Evolutionary conservation across 1,284 basidiomycete genomes (phyloP), one percentile per base, ranked within the genome.

Genomic region (Gomphus bonarii): DNA sequence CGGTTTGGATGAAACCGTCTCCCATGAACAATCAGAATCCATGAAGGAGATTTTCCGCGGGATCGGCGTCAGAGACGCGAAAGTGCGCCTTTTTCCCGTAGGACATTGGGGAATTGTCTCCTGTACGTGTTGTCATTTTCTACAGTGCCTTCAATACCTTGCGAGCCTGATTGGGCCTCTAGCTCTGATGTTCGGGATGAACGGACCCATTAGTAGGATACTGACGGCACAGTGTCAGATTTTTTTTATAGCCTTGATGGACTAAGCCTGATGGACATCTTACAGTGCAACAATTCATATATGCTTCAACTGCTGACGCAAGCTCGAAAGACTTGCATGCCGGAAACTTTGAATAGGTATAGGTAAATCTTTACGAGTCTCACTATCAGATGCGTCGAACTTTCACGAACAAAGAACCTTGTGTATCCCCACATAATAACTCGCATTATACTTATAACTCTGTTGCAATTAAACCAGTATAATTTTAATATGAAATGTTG

Each of bases 21-120:
- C 40, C n/a, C 54, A 59, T 47, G 48, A 43, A 31, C 58, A 59
- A 28, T 56, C 54, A 18, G 58, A 59, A 38, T 46, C 40, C 9
- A 59, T 55, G 55, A 59, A 59, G 38, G 58, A 59, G 46, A 25
- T 59, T 6, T 46, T 59, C 11, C 58, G 55, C 40, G 58, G 58
- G 5, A 50, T 59, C 14, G 54, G 58, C 9, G 28, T 56, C 16
- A 42, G 11, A 28, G 48, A 59, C 16, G 48, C 46, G 28, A 33
- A 38, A 51, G 54, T 59, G 9, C 55, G 54, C 28, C n/a, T 59
- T 7, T 59, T 50, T 40, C 28, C 44, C 22, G 46, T 55, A 3
- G 58, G 54, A 8, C 58, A 57, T 48, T 59, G 58, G 58, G 58
- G 54, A 10, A 55, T 55, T 36, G 49, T 51, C 33, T 38, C 55